Base-by-base conservation (phyloP, 2,329 filamentous ascomycete species). In the Madurella fahalii region DNA sequence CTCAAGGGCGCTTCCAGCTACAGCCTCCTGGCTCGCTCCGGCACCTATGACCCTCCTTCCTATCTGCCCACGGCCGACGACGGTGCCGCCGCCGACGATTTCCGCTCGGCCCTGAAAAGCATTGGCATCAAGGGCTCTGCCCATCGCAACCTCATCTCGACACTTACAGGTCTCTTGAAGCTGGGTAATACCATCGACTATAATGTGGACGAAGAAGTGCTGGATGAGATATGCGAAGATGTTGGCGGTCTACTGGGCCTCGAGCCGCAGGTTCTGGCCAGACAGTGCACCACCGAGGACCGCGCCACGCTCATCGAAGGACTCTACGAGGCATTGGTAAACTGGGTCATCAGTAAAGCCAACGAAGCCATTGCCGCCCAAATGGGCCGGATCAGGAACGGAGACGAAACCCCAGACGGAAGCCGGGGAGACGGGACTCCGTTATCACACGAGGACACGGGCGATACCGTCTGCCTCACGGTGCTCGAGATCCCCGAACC, bases 21-120 rank as follows among this genome's bases (percentile, higher is more conserved):
- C 69, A 73, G 84, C 5, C 76, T 99, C 1, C 78, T 99, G 16
- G 84, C 88, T 58, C 86, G 85, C 63, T 96, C 93, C 2, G 86
- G 85, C 44, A 96, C 92, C 0, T 97, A 93, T 69, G 77, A 83
- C 13, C 89, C 93, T 1, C 94, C 94, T 0, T 83, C 86, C 0
- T 99, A 95, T 68, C 82, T 97, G 1, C 91, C 92, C 1, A 92
- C 93, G 0, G 92, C 90, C 37, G 94, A 99, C 64, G 94, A 99
- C 73, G 86, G 85, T 7, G 94, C 94, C 1, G 84, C 92, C 1
- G 94, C 93, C 8, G 94, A 99, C 67, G 94, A 99, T 69, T 95
- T 96, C 70, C 84, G 93, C 47, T 77, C 85, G 34, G 87, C 90
- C 9, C 75, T 99, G 25, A 96, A 95, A 69, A 84, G 89, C 2